Conservation (phyloP, 495 filamentous ascomycete genomes). For the Tuber microsphaerosporum region DNA sequence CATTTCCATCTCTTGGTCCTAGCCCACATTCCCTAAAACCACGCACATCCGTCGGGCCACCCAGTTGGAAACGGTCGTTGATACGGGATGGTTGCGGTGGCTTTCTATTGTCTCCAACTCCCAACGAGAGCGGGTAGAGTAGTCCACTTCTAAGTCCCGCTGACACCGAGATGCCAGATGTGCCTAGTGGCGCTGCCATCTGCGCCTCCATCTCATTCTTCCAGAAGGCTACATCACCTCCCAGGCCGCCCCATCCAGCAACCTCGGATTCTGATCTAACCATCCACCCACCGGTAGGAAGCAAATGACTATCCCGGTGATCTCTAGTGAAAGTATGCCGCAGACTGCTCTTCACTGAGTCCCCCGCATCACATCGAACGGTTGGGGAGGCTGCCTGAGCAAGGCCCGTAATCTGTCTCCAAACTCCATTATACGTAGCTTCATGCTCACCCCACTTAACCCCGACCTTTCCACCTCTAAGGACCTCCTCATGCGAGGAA, state of each 20-base stretch:
- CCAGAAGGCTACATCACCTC: conserved; percentile 83
- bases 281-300: conserved; percentile 76
- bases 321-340: conserved; percentile 75
- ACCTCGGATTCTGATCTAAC: conserved; percentile 69
- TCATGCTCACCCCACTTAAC: conserved; percentile 65
- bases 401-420: conserved; percentile 82
- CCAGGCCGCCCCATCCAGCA: conserved; percentile 74
- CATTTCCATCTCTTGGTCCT: conserved; percentile 74
- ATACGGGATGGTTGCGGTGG: conserved; percentile 60
- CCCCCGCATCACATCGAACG: conserved; percentile 76
- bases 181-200: conserved; percentile 60
- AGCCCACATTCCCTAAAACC: conserved; percentile 85
- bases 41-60: conserved; percentile 87
- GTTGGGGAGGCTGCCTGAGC: conserved; percentile 65
- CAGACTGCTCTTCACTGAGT: conserved; percentile 80
- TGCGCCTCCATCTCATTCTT: conserved; percentile 80
- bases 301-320: conserved; percentile 66
- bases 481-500: conserved; percentile 84
- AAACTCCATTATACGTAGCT: conserved; percentile 67
- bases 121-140: conserved; percentile 51
- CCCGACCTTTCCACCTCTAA: conserved; percentile 72
- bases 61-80: conserved; percentile 91
- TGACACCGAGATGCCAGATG: conserved; percentile 58
- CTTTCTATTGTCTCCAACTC: conserved; percentile 50
- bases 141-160: conserved; percentile 64